A percentile compares a stretch with the other conserved stretches of the same genome.
phyloP scores from a whole-genome alignment of 305 asterid species.

The Solanum hybrid region DNA sequence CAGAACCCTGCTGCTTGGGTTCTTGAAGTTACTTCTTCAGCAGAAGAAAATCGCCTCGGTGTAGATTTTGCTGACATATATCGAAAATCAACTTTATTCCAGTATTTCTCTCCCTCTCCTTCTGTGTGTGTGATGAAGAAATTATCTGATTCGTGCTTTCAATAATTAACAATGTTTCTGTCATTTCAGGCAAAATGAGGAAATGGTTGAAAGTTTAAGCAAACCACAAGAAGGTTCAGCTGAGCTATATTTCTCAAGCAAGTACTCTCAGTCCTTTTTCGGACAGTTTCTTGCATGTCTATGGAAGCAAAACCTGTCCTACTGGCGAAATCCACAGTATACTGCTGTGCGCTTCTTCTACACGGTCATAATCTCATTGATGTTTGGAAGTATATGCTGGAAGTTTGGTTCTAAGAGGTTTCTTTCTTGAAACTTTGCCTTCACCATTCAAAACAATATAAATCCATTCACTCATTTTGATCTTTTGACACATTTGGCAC shows the following conservation, averaged over 20 bases:
- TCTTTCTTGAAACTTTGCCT: constrained; percentile 4
- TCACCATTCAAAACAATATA: not conserved
- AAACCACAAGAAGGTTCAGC: constrained; percentile 38
- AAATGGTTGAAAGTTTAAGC: constrained; percentile 47
- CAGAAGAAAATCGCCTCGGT: constrained; percentile 49
- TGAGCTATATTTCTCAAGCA: constrained; percentile 13
- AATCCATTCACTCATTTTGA: not conserved
- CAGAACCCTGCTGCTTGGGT: constrained; percentile 82
- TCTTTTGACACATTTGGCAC: not conserved
- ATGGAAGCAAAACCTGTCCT: constrained; percentile 26
- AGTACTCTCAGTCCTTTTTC: constrained; percentile 25
- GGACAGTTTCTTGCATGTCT: constrained; percentile 20
- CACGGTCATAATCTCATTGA: constrained; percentile 60
- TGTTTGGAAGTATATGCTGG: constrained; percentile 88
- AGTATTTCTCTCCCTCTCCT: constrained; percentile 17
- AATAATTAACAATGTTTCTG: not conserved
- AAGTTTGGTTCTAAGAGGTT: constrained; percentile 72
- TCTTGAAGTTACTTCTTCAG: constrained; percentile 60
- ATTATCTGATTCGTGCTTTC: not conserved
- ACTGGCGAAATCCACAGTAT: constrained; percentile 74
- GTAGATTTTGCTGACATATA: constrained; percentile 64
- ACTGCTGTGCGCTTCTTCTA: constrained; percentile 79
- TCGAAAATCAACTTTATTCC: constrained; percentile 39
- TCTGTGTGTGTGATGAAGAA: not conserved
- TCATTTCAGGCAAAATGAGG: constrained; percentile 47